phyloP scores from a whole-genome alignment of 2,329 filamentous ascomycete genomes.

The Penicillium sp. region DNA sequence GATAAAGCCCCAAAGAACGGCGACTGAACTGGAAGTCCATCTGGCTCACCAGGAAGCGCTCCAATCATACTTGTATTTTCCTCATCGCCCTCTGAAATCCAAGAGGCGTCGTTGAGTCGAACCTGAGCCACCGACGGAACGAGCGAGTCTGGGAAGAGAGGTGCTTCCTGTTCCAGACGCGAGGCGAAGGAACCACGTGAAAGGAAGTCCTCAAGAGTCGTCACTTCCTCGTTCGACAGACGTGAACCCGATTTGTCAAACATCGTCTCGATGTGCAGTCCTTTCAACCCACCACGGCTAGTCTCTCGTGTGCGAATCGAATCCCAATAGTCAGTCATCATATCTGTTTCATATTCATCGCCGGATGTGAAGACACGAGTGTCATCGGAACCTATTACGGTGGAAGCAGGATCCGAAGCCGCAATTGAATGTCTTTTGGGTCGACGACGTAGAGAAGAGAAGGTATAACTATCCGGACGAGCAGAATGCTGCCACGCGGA shows the following conservation, averaged over 20 bases:
- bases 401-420: conserved; percentile 62
- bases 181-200: conserved; percentile 48
- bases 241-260: conserved; percentile 57
- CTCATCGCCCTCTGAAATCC: conserved; percentile 31
- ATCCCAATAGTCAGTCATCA: conserved; percentile 65
- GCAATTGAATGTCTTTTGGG: conserved; percentile 58
- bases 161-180: conserved; percentile 25
- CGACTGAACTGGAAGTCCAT: conserved; percentile 10
- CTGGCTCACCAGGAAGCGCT: conserved; percentile 28
- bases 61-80: conserved; percentile 34
- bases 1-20: conserved; percentile 12
- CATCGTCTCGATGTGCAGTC: conserved; percentile 64
- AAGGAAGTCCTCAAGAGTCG: conserved; percentile 52
- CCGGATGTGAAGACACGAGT: conserved; percentile 58
- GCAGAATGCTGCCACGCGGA: conserved; percentile 31
- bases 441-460: conserved; percentile 38
- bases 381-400: conserved; percentile 63
- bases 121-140: conserved; percentile 15
- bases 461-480: conserved; percentile 21
- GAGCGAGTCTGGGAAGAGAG: conserved; percentile 22
- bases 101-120: conserved; percentile 20
- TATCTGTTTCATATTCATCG: conserved; percentile 64
- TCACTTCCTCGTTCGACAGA: conserved; percentile 44
- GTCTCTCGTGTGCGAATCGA: conserved; percentile 63
- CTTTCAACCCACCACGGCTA: conserved; percentile 54